Base-by-base conservation (phyloP, 768 basidiomycete species). In the Aureoboletus auriporus region DNA sequence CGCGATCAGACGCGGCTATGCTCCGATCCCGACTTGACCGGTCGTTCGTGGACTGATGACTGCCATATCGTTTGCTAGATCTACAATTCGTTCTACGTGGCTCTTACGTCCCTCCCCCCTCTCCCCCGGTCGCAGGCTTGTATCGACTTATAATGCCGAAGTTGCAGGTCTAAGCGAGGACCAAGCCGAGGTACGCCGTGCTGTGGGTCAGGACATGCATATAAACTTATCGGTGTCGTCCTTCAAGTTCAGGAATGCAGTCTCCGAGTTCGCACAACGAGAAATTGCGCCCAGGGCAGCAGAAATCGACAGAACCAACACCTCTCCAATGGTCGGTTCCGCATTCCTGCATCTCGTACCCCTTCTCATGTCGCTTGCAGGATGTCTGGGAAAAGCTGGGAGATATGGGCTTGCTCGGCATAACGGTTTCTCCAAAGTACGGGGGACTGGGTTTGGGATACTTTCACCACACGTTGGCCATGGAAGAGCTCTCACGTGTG, bases 401-500 rank as follows among this genome's bases (percentile, higher is more conserved):
- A 5, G 77, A 79, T 17, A 95, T 98, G 93, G 94, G 94, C 9
- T 75, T 97, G 27, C 78, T 97, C 14, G 93, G 93, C 48, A 74
- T 89, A 23, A 97, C 93, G 5, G 90, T 88, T 14, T 77, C 83
- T 10, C 77, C 84, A 34, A 74, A 87, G 58, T 89, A 90, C 54
- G 83, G 84, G n/a, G 93, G 93, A 3, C 73, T 95, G 37, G 82
- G 75, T 2, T 74, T 89, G 52, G 92, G 93, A 2, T 94, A 93
- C 67, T 75, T 93, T 42, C 78, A 91, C 43, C 93, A 93, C 67
- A 88, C 86, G 5, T 75, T 97, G 41, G 93, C 89, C 7, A 96
- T 96, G 93, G 94, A 97, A 71, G 90, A 90, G 53, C 72, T 97
- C 46, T 95, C 93, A 31, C 74, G 82, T 23, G 89, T 90, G 14